Base-by-base conservation (phyloP, 2,329 filamentous ascomycete species). In the Aspergillus aculeatinus region DNA sequence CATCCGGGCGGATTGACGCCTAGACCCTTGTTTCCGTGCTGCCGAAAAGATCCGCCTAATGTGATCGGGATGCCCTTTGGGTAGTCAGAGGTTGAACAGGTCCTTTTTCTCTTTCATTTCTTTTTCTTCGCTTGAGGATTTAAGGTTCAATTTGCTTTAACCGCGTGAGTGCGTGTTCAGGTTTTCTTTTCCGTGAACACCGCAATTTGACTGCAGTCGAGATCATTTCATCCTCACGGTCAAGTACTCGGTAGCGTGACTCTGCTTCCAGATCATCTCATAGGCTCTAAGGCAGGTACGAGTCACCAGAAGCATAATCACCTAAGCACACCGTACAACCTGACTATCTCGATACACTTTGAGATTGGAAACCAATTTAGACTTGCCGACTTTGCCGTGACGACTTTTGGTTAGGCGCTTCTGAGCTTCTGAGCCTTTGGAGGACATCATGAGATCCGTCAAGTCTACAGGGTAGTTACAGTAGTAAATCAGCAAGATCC, bases 1-100 rank as follows among this genome's bases (percentile, higher is more conserved):
- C 57, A 64, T 65, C 54, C 62, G 57, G 63, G 58, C 60, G 59
- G 62, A 58, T 62, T 63, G 59, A 61, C 63, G 58, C 60, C 62
- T 66, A 65, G 63, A 62, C 64, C 60, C 58, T 60, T 55, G 57
- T 59, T 35, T 64, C 63, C 60, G 63, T 64, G 60, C 62, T 63
- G 58, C 63, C 60, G 63, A 65, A 51, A 42, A 48, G 58, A 56
- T 64, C 63, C 60, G 60, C 54, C 57, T 62, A 54, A 55, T 10
- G 39, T 54, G 21, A 31, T 59, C 48, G 29, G 19, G 23, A 44
- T 57, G 33, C 29, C 14, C 9, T 12, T 4, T 35, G 33, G 33
- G 33, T 35, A 27, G 27, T 27, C 27, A 25, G 9, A 12, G n/a
- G n/a, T 29, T 27, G 10, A 11, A 51, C 31, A 12, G 10, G 27